Percentiles rank a stretch among this genome's conserved stretches.
These are phyloP conservation scores for Xerocomus amazonicus DNA, from an alignment of 1,284 basidiomycete genomes.

Conservation along the genomic window DNA sequence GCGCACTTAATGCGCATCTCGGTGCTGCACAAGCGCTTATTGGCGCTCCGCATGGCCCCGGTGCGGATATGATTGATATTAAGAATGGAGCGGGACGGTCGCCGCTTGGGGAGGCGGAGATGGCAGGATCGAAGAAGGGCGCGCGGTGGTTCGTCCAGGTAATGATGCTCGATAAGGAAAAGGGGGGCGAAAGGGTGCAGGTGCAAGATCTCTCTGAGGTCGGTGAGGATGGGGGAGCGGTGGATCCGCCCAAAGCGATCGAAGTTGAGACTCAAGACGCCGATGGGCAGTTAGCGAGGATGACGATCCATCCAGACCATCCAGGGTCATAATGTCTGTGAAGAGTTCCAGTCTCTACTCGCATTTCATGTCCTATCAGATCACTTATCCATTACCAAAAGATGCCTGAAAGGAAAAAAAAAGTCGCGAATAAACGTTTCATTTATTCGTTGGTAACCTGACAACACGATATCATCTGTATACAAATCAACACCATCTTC, in stretches of 20 bases:
- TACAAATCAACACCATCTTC: too few species aligned
- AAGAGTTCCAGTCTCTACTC: too few species aligned
- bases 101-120: conserved; percentile 73
- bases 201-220: conserved; percentile 19
- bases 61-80: conserved; percentile 64
- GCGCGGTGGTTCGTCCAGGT: conserved; percentile 73
- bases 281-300: conserved; percentile 57
- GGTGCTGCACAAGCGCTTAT: conserved; percentile 65
- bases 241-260: conserved; percentile 18
- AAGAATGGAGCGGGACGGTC: conserved; percentile 69
- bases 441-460: too few species aligned
- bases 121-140: conserved; percentile 74
- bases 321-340: not conserved
- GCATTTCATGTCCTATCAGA: not conserved
- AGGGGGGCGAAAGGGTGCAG: conserved; percentile 25
- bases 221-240: too few species aligned
- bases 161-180: conserved; percentile 62
- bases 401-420: too few species aligned
- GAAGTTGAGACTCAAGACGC: conserved; percentile 64
- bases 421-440: too few species aligned
- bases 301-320: conserved; percentile 41
- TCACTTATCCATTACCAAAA: not conserved
- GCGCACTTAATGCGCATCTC: conserved; percentile 77
- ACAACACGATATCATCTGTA: not conserved
- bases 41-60: conserved; percentile 51